Percentiles rank a stretch among this genome's conserved stretches.
phyloP scores from a whole-genome alignment of 257 asterid species.

The Solanum gandarillasii region DNA sequence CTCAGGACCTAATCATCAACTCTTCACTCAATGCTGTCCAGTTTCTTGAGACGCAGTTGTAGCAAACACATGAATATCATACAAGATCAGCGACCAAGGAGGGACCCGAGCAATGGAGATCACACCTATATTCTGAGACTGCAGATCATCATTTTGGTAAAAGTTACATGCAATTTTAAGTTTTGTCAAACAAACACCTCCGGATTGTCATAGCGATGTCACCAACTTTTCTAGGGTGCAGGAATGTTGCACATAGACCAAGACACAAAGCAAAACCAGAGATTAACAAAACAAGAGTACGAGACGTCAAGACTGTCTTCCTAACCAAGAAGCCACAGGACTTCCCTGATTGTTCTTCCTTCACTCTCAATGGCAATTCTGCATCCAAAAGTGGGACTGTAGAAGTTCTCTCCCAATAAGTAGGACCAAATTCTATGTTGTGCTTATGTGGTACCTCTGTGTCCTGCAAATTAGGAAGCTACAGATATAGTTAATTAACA shows the following conservation, averaged over 20 bases:
- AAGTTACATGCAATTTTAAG: not conserved
- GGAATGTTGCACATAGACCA: slow-evolving; percentile 50
- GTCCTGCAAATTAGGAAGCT: slow-evolving; percentile 27
- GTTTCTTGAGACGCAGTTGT: not conserved
- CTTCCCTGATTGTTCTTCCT: slow-evolving; percentile 24
- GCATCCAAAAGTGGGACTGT: slow-evolving; percentile 46
- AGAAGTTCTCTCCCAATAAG: slow-evolving; percentile 14
- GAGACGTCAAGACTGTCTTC: slow-evolving; percentile 22
- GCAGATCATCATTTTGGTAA: not conserved
- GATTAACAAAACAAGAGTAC: slow-evolving; percentile 29
- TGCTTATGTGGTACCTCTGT: slow-evolving; percentile 10
- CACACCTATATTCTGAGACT: not conserved
- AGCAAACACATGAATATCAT: not conserved
- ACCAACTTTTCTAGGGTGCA: slow-evolving; percentile 57
- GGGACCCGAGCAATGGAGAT: not conserved
- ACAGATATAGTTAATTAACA: slow-evolving; percentile 1
- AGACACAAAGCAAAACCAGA: slow-evolving; percentile 50
- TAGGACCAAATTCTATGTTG: slow-evolving; percentile 5
- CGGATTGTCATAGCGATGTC: slow-evolving; percentile 49
- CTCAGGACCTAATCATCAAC: not conserved
- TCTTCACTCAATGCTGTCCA: not conserved
- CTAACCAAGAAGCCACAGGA: slow-evolving; percentile 23
- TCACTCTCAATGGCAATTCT: slow-evolving; percentile 35
- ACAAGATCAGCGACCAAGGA: not conserved
- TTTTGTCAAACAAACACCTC: slow-evolving; percentile 42